Evolutionary conservation across 495 filamentous ascomycete species (phyloP).

Genomic region (Hyaloscypha variabilis): DNA sequence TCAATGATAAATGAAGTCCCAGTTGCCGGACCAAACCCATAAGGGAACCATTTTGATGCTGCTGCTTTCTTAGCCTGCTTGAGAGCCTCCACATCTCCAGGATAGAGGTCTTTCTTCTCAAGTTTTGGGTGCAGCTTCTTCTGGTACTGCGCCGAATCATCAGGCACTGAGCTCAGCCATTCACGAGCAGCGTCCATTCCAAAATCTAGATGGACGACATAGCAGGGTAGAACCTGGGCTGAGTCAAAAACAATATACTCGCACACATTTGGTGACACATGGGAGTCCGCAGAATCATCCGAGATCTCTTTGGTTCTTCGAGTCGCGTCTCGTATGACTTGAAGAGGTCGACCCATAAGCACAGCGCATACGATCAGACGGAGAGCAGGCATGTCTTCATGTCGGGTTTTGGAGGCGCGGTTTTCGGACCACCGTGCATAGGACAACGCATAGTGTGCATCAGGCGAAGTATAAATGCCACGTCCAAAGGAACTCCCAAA

Average conservation of each 20-base stretch:
- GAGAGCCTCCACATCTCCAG: conserved; percentile 34
- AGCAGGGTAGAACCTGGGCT: conserved; percentile 43
- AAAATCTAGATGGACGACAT: conserved; percentile 44
- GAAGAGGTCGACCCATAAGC: conserved; percentile 39
- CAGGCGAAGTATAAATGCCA: conserved; percentile 42
- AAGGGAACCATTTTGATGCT: conserved; percentile 45
- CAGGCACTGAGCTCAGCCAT: conserved; percentile 19
- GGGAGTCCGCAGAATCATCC: conserved; percentile 34
- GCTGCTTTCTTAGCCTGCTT: conserved; percentile 36
- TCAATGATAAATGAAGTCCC: conserved; percentile 41
- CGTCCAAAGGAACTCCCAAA: conserved; percentile 41
- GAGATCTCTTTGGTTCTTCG: conserved; percentile 27
- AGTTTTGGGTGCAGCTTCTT: conserved; percentile 23
- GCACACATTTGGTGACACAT: conserved; percentile 35
- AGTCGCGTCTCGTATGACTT: conserved; percentile 30
- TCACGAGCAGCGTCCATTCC: conserved; percentile 27
- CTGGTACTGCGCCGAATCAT: background rate
- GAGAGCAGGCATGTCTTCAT: conserved; percentile 33
- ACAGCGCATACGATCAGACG: conserved; percentile 44
- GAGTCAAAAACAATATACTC: conserved; percentile 46
- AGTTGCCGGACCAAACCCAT: conserved; percentile 43
- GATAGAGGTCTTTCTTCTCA: conserved; percentile 9
- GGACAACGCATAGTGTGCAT: conserved; percentile 35
- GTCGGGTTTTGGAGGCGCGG: conserved; percentile 3
- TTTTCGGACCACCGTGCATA: conserved; percentile 30